Conservation (phyloP, 2,329 filamentous ascomycete species). For the Aspergillus calidoustus region DNA sequence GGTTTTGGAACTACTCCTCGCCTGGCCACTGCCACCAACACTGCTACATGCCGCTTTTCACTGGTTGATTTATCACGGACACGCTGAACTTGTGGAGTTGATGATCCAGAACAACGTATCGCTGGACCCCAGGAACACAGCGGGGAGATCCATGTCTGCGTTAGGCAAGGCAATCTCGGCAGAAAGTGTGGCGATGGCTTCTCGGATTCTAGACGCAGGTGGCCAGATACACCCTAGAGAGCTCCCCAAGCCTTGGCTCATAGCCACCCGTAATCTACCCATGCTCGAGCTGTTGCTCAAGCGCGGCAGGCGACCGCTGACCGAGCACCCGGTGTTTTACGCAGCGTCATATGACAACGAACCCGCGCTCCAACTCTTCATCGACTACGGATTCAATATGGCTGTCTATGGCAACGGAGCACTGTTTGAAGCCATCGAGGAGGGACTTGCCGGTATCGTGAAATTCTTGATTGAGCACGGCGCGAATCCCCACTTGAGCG, state of each 20-base stretch:
- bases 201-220: too few species aligned
- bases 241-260: too few species aligned
- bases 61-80: not conserved
- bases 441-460: conserved; percentile 2
- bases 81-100: not conserved
- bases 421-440: conserved; percentile 9
- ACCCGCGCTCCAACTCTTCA: too few species aligned
- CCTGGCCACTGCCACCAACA: not conserved
- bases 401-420: not conserved
- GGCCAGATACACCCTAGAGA: too few species aligned
- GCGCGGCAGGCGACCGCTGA: too few species aligned
- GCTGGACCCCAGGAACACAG: not conserved
- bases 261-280: too few species aligned
- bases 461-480: conserved; percentile 15
- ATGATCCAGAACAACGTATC: not conserved
- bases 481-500: not conserved
- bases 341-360: too few species aligned
- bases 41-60: not conserved
- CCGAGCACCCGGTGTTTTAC: too few species aligned
- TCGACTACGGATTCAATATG: conserved; percentile 1
- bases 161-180: too few species aligned
- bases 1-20: not conserved
- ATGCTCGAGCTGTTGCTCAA: too few species aligned
- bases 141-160: too few species aligned
- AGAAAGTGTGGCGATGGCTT: too few species aligned